These are phyloP conservation scores for Pachysolen tannophilus DNA, from an alignment of 805 yeast genomes.

Conservation along the genomic window DNA sequence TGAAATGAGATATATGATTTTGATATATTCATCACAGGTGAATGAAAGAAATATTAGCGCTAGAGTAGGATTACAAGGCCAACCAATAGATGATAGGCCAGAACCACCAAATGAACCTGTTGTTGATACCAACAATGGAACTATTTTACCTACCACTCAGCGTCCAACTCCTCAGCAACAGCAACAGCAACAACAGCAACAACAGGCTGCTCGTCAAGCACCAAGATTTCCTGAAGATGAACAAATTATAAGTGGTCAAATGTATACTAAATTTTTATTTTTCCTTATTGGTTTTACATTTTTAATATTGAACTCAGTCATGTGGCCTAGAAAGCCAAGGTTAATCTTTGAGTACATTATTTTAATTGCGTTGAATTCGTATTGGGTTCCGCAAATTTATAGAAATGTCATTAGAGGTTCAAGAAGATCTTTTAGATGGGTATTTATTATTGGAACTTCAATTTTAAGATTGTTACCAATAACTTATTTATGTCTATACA, in stretches of 20 bases:
- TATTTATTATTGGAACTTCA: slow-evolving; percentile 65
- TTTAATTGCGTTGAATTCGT: slow-evolving; percentile 50
- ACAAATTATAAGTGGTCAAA: slow-evolving; percentile 45
- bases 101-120: no score
- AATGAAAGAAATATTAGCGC: slow-evolving; percentile 64
- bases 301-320: slow-evolving; percentile 42
- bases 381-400: slow-evolving; percentile 85
- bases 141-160: slow-evolving; percentile 14
- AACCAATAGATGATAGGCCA: slow-evolving; percentile 31
- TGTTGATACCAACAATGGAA: slow-evolving; percentile 11
- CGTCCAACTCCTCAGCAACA: slow-evolving; percentile 16
- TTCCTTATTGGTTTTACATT: slow-evolving; percentile 46
- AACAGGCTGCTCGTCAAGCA: slow-evolving; percentile 17
- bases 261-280: slow-evolving; percentile 51
- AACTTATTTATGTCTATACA: slow-evolving; percentile 45
- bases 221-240: slow-evolving; percentile 34
- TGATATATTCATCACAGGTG: slow-evolving; percentile 60
- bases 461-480: slow-evolving; percentile 57
- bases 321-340: slow-evolving; percentile 59
- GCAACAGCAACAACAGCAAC: slow-evolving; percentile 16
- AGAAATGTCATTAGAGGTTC: slow-evolving; percentile 68
- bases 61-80: slow-evolving; percentile 59
- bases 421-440: slow-evolving; percentile 63
- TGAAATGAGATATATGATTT: slow-evolving; percentile 66
- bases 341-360: slow-evolving; percentile 47